Evolutionary conservation across 1,139 yeast species (phyloP).

Genomic region (Blastobotrys illinoisensis): DNA sequence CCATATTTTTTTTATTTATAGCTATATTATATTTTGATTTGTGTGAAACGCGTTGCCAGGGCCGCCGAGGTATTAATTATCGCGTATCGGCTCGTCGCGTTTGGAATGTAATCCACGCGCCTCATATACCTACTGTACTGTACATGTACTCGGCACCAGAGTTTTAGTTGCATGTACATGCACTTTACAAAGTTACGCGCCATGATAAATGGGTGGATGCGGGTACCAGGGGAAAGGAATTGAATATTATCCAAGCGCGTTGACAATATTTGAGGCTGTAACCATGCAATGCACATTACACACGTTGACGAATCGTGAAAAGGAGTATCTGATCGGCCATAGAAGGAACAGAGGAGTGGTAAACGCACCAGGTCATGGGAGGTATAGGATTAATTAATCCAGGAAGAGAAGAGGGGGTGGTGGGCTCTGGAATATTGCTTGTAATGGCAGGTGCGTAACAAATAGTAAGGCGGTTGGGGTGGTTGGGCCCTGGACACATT

Average conservation of each 20-base stretch:
- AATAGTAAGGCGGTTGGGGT: neutral
- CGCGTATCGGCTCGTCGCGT: too few relatives aligned
- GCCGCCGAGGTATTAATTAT: too few relatives aligned
- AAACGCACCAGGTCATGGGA: neutral
- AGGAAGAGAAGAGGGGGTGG: neutral
- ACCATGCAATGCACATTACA: neutral
- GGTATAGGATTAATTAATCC: neutral
- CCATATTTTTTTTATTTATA: neutral
- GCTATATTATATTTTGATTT: conserved; percentile 1
- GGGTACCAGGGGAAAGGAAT: neutral
- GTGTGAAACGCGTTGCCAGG: too few relatives aligned
- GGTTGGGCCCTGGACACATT: neutral
- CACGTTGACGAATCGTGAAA: neutral
- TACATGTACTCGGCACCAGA: too few relatives aligned
- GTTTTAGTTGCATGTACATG: too few relatives aligned
- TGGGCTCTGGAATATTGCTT: neutral
- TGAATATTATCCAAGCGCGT: neutral
- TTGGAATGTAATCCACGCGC: too few relatives aligned
- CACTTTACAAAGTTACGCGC: too few relatives aligned
- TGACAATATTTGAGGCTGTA: neutral
- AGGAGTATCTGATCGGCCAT: neutral
- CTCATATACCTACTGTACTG: too few relatives aligned
- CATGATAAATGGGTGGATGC: neutral
- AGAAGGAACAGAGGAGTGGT: neutral
- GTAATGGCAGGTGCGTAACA: too few relatives aligned